Percentiles rank a stretch among this genome's conserved stretches.
phyloP scores from a whole-genome alignment of 257 asterid species.

The Rhazya stricta region DNA sequence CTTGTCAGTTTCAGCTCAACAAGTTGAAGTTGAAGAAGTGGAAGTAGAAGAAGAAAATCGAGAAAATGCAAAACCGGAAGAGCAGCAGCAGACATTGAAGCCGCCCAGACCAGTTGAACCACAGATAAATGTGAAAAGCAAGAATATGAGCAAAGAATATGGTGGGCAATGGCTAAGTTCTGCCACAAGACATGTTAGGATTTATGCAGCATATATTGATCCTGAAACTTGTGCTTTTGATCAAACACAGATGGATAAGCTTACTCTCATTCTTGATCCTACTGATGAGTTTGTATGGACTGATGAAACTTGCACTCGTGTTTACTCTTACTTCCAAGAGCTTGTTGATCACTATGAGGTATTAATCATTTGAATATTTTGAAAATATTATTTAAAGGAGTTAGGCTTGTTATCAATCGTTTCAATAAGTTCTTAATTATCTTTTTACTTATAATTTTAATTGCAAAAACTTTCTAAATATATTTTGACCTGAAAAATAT shows the following conservation, averaged over 20 bases:
- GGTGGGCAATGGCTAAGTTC: conserved; percentile 89
- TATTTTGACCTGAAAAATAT: too few relatives aligned
- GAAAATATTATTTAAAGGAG: too few relatives aligned
- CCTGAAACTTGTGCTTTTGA: conserved; percentile 77
- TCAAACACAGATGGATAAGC: conserved; percentile 81
- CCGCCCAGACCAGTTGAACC: conserved; percentile 57
- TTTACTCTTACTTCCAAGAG: conserved; percentile 80
- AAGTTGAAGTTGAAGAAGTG: conserved; percentile 37
- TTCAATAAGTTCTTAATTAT: too few relatives aligned
- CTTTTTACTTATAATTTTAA: too few relatives aligned
- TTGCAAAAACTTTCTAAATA: too few relatives aligned
- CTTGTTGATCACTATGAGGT: conserved; percentile 47
- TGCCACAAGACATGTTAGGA: conserved; percentile 77
- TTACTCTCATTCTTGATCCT: conserved; percentile 80
- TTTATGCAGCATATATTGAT: conserved; percentile 77
- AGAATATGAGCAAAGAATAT: conserved; percentile 58
- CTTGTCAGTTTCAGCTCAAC: conserved; percentile 46
- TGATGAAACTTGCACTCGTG: conserved; percentile 59
- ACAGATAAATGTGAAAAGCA: conserved; percentile 65
- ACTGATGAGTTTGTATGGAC: conserved; percentile 85
- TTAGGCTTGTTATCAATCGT: too few relatives aligned
- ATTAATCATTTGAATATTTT: too few relatives aligned
- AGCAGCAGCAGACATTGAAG: conserved; percentile 22
- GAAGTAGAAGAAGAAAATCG: conserved; percentile 13
- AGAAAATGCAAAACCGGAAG: not conserved